Evolutionary conservation across 495 filamentous ascomycete genomes (phyloP).

Genomic region (Penicillium paxilli): DNA sequence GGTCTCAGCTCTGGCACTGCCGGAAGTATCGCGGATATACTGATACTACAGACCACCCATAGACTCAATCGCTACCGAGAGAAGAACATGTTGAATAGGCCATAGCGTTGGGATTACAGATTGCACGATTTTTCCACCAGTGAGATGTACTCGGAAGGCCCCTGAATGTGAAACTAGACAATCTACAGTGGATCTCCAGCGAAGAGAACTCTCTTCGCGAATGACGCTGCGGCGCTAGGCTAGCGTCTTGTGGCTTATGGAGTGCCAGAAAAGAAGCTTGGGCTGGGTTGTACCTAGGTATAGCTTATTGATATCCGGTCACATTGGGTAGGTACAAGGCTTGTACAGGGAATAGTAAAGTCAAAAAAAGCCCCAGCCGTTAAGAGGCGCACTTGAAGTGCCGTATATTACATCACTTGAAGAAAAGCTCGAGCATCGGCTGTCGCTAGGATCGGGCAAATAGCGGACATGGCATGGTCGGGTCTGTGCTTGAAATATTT

Average conservation of each 20-base stretch:
- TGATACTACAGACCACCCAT: too few relatives aligned
- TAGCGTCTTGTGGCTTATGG: not conserved
- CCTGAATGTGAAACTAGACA: not conserved
- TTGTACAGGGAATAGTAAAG: not conserved
- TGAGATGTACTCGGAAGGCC: not conserved
- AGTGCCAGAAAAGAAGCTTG: not conserved
- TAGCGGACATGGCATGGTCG: slow-evolving; percentile 1
- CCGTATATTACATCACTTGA: slow-evolving; percentile 11
- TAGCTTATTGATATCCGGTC: not conserved
- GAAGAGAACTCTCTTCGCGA: not conserved
- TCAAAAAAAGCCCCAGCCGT: slow-evolving; percentile 14
- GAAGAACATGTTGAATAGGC: too few relatives aligned
- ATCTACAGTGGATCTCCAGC: not conserved
- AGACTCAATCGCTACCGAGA: too few relatives aligned
- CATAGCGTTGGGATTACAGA: not conserved
- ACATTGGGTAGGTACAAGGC: not conserved
- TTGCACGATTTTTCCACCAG: not conserved
- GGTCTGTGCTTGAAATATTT: slow-evolving; percentile 4
- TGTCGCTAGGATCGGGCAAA: slow-evolving; percentile 1
- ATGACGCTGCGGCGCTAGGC: not conserved
- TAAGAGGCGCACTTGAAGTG: not conserved
- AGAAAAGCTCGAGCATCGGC: not conserved
- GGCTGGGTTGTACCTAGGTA: not conserved
- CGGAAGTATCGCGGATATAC: too few relatives aligned
- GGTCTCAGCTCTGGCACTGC: too few relatives aligned